Conservation (phyloP, 2,329 filamentous ascomycete genomes). For the Pseudogymnoascus sp. region DNA sequence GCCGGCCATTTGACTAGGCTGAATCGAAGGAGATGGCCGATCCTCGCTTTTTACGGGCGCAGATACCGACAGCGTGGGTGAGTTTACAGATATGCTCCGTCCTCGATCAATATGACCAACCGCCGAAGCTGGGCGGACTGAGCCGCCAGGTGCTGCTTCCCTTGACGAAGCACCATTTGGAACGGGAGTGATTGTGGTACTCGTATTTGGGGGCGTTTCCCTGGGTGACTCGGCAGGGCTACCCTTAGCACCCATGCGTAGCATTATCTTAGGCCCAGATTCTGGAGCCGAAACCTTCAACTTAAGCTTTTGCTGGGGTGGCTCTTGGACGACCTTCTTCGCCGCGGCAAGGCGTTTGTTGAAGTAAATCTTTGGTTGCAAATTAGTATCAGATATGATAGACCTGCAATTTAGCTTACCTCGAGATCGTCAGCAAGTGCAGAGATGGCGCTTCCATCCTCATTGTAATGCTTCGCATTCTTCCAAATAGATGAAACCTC, state of each 20-base stretch:
- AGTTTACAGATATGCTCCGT: constrained; percentile 25
- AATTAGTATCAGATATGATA: constrained; percentile 12
- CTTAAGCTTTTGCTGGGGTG: constrained; percentile 69
- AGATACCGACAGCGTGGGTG: constrained; percentile 24
- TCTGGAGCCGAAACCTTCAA: constrained; percentile 54
- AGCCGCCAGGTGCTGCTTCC: neutral
- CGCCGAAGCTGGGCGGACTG: constrained; percentile 16
- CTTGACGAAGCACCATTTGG: neutral
- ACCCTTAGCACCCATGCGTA: constrained; percentile 56
- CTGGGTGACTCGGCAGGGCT: constrained; percentile 43
- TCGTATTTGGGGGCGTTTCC: constrained; percentile 28
- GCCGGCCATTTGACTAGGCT: neutral
- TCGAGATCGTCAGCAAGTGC: constrained; percentile 69
- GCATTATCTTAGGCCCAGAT: constrained; percentile 57
- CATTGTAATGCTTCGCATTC: constrained; percentile 84
- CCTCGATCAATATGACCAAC: constrained; percentile 24
- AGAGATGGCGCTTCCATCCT: constrained; percentile 81
- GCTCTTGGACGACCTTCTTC: constrained; percentile 63
- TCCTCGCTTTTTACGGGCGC: constrained; percentile 33
- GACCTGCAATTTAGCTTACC: constrained; percentile 39
- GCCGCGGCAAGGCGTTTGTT: constrained; percentile 60
- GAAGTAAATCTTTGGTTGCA: constrained; percentile 53
- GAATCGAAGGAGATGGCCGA: constrained; percentile 24
- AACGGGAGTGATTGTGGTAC: constrained; percentile 23
- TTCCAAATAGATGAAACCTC: constrained; percentile 75